A percentile compares a stretch with the other conserved stretches of the same genome.
Evolutionary conservation across 805 yeast species (phyloP).

Genomic region (Starmera quercuum): DNA sequence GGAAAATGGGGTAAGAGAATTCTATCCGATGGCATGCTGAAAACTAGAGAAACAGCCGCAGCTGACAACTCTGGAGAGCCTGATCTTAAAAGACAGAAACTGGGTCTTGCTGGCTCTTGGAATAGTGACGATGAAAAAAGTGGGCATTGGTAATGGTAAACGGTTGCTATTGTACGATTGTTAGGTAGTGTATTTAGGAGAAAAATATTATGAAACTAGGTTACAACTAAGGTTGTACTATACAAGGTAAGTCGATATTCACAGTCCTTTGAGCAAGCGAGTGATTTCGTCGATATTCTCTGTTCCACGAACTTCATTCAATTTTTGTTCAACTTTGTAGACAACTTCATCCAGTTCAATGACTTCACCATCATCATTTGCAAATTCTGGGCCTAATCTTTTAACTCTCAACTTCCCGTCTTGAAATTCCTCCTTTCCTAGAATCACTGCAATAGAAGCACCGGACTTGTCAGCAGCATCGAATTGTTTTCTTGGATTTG

Average conservation of each 20-base stretch:
- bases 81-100: constrained; percentile 17
- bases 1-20: constrained; percentile 84
- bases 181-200: too few species aligned
- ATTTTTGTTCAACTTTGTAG: constrained; percentile 39
- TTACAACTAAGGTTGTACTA: not conserved
- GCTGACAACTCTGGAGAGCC: constrained; percentile 4
- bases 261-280: constrained; percentile 52
- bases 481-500: constrained; percentile 91
- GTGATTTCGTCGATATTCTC: constrained; percentile 61
- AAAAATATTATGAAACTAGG: not conserved
- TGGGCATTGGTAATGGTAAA: constrained; percentile 24
- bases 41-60: constrained; percentile 11
- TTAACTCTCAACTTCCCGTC: constrained; percentile 82
- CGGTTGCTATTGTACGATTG: not conserved
- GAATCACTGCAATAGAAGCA: constrained; percentile 81
- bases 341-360: constrained; percentile 58
- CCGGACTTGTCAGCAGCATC: constrained; percentile 97
- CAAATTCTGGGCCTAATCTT: constrained; percentile 81
- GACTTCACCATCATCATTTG: constrained; percentile 81
- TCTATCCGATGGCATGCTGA: constrained; percentile 42
- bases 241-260: constrained; percentile 6
- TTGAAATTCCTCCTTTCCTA: constrained; percentile 87
- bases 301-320: constrained; percentile 36
- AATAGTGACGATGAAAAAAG: constrained; percentile 18
- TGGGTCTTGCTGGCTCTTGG: constrained; percentile 28